Evolutionary conservation across 257 asterid genomes (phyloP), one percentile per base, ranked within the genome.

Genomic region (Fraxinus excelsior): DNA sequence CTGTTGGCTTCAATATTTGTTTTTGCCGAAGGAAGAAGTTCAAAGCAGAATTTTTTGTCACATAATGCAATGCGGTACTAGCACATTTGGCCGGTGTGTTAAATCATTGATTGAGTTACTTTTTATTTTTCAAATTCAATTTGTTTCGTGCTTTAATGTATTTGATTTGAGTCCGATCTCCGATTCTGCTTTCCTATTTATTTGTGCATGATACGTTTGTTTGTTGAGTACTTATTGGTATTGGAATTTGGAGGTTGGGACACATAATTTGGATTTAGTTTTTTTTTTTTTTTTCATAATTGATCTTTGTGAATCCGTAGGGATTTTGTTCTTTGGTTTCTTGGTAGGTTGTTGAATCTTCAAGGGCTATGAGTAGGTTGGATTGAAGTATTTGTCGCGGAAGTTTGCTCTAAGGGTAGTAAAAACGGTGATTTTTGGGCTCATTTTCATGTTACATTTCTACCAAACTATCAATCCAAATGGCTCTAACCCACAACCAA

Each of bases 21-120:
- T 78, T 84, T 88, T 21, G 90, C 90, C 21, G 86, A 86, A 75
- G 81, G 85, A 44, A 82, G 83, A 14, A 44, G 53, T 67, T 76
- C 82, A 7, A 86, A 82, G 37, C 74, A 62, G 38, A 87, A 78
- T 51, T 49, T 7, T 75, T 44, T 73, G 7, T 49, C 76, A 25
- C 40, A 62, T 28, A 44, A 38, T 58, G 73, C 79, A n/a, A 74
- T 16, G 75, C 69, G 88, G 58, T 86, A 81, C 80, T 75, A 80
- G 3, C 90, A 84, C 80, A 82, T 86, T 78, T 86, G 90, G 88
- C 88, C 90, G 80, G 88, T 86, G 76, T 77, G 83, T 83, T 32
- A 16, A 25, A 32, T 76, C 46, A 34, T 70, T 62, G n/a, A 35
- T 34, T 64, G 12, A 3, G 16, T 58, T 53, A 19, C 9, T 0